Base-by-base conservation (phyloP, 2,329 filamentous ascomycete species). In the Arthroderma sp. region DNA sequence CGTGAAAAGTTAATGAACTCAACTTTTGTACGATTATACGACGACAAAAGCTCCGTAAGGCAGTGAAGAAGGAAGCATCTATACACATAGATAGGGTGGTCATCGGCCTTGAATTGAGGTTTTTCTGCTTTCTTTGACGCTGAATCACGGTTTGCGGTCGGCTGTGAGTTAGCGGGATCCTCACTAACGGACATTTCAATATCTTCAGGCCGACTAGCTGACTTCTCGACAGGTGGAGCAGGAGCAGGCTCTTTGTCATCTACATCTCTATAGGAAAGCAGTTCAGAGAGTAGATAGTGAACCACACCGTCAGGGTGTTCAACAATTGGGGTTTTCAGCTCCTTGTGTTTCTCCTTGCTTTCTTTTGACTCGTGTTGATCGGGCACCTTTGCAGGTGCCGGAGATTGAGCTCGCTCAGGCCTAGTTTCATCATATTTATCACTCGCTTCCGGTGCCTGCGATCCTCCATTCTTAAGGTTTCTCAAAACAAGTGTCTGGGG, bases 1-100 rank as follows among this genome's bases (percentile, higher is more conserved):
- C 91, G 85, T 63, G 94, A 97, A 75, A 96, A 98, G 71, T 96
- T 97, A 76, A 99, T 96, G 69, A 99, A 97, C 69, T 98, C 94
- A 44, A 98, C 83, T 77, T 99, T 99, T 7, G 90, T 88, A 56
- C 90, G 84, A 64, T 90, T 95, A 74, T 97, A 98, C 66, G 87
- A 94, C 58, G 87, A 84, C 13, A 98, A 77, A 13, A 58, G 57
- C 71, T 99, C 93, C 0, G 89, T 85, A 39, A 99, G 76, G 66
- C 91, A 95, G 68, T 93, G 90, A 33, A 99, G 80, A 55, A 99
- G 76, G 75, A 97, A 96, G 74, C 91, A 96, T 52, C 93, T 84
- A 68, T 97, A 98, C 56, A 97, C 85, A 73, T 95, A 98, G 60
- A 95, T 96, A 0, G 91, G 89, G 69, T 98, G 90, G 35, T 96